Base-by-base conservation (phyloP, 331 rosid genomes). In the Quercus tomentella region DNA sequence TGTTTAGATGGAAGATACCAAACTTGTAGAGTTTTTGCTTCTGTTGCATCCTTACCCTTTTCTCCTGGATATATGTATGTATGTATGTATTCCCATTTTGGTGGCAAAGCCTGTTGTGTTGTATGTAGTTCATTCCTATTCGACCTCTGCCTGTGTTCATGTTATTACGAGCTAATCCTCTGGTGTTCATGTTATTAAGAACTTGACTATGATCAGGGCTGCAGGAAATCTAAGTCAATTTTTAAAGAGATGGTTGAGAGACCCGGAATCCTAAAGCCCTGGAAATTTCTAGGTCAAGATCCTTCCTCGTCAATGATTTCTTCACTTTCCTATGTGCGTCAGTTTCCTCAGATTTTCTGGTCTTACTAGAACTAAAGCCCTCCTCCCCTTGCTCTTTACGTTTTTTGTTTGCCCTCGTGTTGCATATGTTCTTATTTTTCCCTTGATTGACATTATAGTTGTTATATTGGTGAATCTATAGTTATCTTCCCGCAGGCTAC, bases 171-270 rank as follows among this genome's bases (percentile, higher is more conserved):
- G 71, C 49, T 76, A 6, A 69, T 73, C 74, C 60, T 81, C 72
- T 76, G 82, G 86, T 66, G 63, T 68, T 78, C 74, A 60, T 80
- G 77, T 74, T 74, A 70, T 43, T 76, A 77, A 70, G 77, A 73
- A 79, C 91, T 49, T 85, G 84, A 88, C 89, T 55, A 45, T 82
- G 75, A 49, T 85, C 84, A 85, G 91, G 89, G 87, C 78, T 88
- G 91, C 91, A 88, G 91, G 89, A 78, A 49, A 10, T 11, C 54
- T 49, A 49, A 62, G 70, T 55, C 78, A 76, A 77, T 62, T 68
- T 80, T 73, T 83, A 85, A 85, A 81, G 89, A 78, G 89, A 84
- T 81, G 89, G 85, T 83, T 83, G 89, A 88, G 80, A 88, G 86
- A 84, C 76, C 68, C 66, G 81, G 89, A 85, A 77, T 73, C 74